A percentile compares a stretch with the other conserved stretches of the same genome.
Conservation (phyloP, 495 filamentous ascomycete genomes). For the Trichocladium antarcticum region DNA sequence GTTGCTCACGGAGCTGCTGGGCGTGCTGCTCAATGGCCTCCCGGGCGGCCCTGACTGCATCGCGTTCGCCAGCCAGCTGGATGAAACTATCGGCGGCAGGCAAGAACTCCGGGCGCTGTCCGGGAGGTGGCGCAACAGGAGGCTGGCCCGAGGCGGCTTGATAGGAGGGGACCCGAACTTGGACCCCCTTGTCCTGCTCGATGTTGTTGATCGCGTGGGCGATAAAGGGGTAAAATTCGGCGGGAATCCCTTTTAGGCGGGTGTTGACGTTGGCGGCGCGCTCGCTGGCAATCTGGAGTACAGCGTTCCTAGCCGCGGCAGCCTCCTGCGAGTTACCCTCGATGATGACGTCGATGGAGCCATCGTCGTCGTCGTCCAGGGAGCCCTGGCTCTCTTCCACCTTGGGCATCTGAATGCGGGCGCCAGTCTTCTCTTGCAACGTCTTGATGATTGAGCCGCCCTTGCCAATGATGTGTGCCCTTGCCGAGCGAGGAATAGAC, state of each 20-base stretch:
- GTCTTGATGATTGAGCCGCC: constrained; percentile 81
- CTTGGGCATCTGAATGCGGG: constrained; percentile 79
- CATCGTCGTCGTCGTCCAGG: constrained; percentile 72
- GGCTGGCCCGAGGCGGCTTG: constrained; percentile 61
- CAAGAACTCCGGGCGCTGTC: constrained; percentile 53
- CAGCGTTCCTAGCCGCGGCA: constrained; percentile 66
- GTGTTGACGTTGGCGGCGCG: constrained; percentile 68
- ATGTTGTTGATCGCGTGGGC: constrained; percentile 54
- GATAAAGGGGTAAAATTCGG: constrained; percentile 93
- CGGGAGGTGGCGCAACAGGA: constrained; percentile 51
- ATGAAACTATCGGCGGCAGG: constrained; percentile 61
- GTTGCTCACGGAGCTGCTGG: constrained; percentile 53
- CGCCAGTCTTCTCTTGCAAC: constrained; percentile 73
- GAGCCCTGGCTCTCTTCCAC: constrained; percentile 46
- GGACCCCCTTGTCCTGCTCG: constrained; percentile 51
- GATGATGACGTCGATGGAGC: constrained; percentile 70
- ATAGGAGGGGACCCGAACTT: constrained; percentile 69
- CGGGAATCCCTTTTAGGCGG: constrained; percentile 66
- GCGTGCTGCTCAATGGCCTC: constrained; percentile 68
- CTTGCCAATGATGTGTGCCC: constrained; percentile 82
- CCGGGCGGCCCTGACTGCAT: constrained; percentile 66
- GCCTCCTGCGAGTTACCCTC: constrained; percentile 83
- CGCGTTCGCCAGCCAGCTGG: constrained; percentile 73
- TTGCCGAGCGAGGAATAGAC: constrained; percentile 68
- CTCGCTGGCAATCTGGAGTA: constrained; percentile 76